These are phyloP conservation scores for Dalbergia cultrata DNA, from an alignment of 306 rosid genomes.

Conservation along the genomic window DNA sequence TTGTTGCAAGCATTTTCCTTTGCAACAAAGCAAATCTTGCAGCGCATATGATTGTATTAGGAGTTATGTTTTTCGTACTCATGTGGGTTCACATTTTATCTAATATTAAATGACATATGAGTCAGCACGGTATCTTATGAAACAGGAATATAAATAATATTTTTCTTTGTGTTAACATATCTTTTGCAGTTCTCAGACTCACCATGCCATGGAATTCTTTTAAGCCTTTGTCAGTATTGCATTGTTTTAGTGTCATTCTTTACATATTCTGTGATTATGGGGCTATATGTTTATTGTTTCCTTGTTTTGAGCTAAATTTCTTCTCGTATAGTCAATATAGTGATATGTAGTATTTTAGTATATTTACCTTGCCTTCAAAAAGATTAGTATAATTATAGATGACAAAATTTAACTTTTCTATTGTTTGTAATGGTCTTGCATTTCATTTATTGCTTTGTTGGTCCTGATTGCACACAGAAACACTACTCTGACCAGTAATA, in stretches of 20 bases:
- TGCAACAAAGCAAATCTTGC: constrained; percentile 5
- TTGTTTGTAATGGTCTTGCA: neutral
- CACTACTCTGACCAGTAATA: constrained; percentile 25
- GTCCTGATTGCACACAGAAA: constrained; percentile 19
- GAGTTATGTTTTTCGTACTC: too few species aligned
- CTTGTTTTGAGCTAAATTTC: too few species aligned
- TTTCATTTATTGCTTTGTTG: neutral
- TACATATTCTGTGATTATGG: neutral
- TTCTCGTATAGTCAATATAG: neutral
- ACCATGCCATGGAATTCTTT: too few species aligned
- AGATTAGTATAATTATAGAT: neutral
- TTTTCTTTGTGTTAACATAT: too few species aligned
- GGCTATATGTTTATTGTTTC: neutral
- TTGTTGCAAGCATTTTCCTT: constrained; percentile 10
- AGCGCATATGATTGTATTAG: neutral
- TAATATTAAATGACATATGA: too few species aligned
- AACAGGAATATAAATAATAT: too few species aligned
- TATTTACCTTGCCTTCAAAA: constrained; percentile 1
- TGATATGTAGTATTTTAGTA: neutral
- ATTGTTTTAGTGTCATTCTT: too few species aligned
- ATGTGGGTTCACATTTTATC: too few species aligned
- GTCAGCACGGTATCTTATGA: too few species aligned
- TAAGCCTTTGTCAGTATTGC: too few species aligned
- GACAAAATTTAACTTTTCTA: neutral
- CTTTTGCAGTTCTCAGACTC: too few species aligned